Conservation (phyloP, 164 flowering plant species). For the Tetrastigma voinierianum region DNA sequence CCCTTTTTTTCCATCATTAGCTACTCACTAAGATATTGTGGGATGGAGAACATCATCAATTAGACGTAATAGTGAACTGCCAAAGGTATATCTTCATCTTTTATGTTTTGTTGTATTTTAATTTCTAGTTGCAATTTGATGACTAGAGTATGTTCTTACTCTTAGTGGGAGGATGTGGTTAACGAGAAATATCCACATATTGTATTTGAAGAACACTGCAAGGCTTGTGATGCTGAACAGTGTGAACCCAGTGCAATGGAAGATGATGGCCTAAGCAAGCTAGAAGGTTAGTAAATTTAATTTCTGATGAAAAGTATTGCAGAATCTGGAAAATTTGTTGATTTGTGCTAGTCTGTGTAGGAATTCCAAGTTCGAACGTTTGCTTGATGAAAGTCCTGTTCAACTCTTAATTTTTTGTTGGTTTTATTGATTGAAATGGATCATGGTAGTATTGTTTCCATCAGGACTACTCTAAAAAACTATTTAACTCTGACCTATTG, state of each 20-base stretch:
- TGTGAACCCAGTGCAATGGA: conserved; percentile 25
- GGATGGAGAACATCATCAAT: conserved; percentile 99
- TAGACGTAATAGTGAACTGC: conserved; percentile 76
- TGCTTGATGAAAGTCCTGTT: neutral
- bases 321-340: neutral
- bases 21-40: conserved; percentile 67
- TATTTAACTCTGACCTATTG: too few species aligned
- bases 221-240: conserved; percentile 46
- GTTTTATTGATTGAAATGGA: too few species aligned
- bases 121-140: conserved; percentile 2
- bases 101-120: too few species aligned
- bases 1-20: conserved; percentile 32
- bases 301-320: neutral
- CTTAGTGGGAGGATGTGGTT: conserved; percentile 79
- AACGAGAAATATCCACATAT: conserved; percentile 90
- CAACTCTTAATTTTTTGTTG: neutral
- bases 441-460: too few species aligned
- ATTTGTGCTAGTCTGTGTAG: neutral
- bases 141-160: neutral
- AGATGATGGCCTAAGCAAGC: conserved; percentile 44
- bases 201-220: conserved; percentile 77
- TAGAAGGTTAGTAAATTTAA: conserved; percentile 66
- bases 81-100: conserved; percentile 53
- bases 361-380: neutral
- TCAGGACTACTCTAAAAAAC: too few species aligned